Base-by-base conservation (phyloP, 768 basidiomycete species). In the Lactarius pseudohatsudake region DNA sequence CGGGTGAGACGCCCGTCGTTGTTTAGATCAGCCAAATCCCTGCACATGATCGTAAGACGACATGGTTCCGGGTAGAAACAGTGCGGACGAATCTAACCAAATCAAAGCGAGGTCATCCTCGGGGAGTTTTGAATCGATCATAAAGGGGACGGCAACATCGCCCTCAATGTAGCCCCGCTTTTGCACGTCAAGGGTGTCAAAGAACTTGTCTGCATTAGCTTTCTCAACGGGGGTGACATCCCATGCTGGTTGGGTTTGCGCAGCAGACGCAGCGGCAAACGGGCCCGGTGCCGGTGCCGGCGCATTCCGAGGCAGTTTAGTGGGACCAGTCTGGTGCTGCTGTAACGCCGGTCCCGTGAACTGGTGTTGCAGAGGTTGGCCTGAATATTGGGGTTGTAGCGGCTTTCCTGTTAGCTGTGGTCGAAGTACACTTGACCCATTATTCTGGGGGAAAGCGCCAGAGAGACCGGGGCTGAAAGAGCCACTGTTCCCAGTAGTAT, bases 141-240 rank as follows among this genome's bases (percentile, higher is more conserved):
- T 91, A 77, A 98, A 98, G 3, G 93, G 94, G 5, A 97, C 97
- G 9, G 94, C 97, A 40, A 93, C 86, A 66, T 96, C 94, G 9
- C 95, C 95, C 74, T 96, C 94, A 22, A 98, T 90, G 73, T 82
- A 92, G 0, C 94, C 95, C 66, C 79, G 83, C 70, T 83, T 86
- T 68, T 84, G 82, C 18, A 82, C 76, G 75, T 99, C 97, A 45
- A 98, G 81, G n/a, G 79, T 80, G 65, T 90, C 86, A 74, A 98
- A 99, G 77, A 87, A 88, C 13, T 78, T 79, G 76, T 98, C 95
- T 1, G 91, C 80, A 22, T 78, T 81, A 1, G 86, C 83, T 75
- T 97, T 98, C 74, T 95, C 95, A 4, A 81, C 76, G 0, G 89
- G 77, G 1, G 89, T 88, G 26, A 99, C 86, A 74, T 95, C 94